Percentiles rank a stretch among this genome's conserved stretches.
These are phyloP conservation scores for Fusarium tricinctum DNA, from an alignment of 2,329 filamentous ascomycete species.

Conservation along the genomic window DNA sequence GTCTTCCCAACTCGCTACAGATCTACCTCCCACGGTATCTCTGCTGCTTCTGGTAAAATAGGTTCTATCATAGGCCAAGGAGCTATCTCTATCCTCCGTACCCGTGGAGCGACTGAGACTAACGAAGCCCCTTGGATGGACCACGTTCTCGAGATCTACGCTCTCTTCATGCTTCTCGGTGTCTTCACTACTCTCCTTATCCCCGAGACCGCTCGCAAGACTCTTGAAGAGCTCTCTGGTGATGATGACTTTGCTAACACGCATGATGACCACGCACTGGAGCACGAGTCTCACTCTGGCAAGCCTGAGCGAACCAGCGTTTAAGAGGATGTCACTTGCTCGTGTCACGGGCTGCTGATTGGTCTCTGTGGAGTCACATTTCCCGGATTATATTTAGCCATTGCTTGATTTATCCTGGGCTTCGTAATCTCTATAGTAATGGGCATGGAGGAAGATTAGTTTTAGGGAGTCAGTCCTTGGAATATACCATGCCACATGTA, in stretches of 20 bases:
- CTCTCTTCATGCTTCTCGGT: slow-evolving; percentile 82
- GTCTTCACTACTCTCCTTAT: slow-evolving; percentile 77
- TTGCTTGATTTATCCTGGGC: slow-evolving; percentile 8
- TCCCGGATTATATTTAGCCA: background rate
- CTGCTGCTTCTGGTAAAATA: slow-evolving; percentile 68
- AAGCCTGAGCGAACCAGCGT: slow-evolving; percentile 39
- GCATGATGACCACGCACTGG: slow-evolving; percentile 12
- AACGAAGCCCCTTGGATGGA: slow-evolving; percentile 75
- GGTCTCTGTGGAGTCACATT: background rate
- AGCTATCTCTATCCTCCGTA: slow-evolving; percentile 68
- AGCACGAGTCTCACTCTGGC: slow-evolving; percentile 27
- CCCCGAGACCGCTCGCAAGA: slow-evolving; percentile 81
- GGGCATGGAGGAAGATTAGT: too few relatives aligned
- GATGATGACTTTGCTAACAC: slow-evolving; percentile 53
- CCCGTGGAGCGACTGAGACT: slow-evolving; percentile 57
- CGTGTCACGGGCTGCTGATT: background rate
- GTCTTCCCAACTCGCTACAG: slow-evolving; percentile 70
- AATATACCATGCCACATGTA: too few relatives aligned
- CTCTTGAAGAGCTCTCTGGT: slow-evolving; percentile 73
- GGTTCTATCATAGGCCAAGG: slow-evolving; percentile 70
- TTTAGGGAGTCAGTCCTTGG: too few relatives aligned
- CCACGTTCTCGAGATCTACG: slow-evolving; percentile 81
- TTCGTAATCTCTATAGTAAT: too few relatives aligned
- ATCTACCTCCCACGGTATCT: slow-evolving; percentile 70
- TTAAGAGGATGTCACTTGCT: slow-evolving; percentile 23